Conservation (phyloP, 2,329 filamentous ascomycete species). For the Colletotrichum sp. region DNA sequence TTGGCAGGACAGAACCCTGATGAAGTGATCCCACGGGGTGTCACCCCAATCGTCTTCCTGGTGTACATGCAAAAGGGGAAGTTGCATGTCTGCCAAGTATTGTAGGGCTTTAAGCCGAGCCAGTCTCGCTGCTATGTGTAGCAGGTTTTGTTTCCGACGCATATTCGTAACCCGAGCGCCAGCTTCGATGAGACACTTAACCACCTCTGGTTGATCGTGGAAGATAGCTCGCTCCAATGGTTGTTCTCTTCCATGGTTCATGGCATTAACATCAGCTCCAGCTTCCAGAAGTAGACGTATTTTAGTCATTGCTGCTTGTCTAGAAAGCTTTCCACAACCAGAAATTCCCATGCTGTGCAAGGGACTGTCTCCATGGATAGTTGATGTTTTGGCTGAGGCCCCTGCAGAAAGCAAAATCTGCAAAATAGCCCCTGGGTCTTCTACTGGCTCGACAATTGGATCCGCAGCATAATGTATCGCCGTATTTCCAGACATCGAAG, state of each 20-base stretch:
- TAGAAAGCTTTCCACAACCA: accelerated
- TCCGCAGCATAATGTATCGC: neutral
- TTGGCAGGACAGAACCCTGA: accelerated
- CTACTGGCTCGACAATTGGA: accelerated
- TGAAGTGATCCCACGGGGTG: neutral
- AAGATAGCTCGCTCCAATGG: neutral
- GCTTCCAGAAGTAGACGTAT: neutral
- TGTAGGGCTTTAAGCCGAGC: accelerated
- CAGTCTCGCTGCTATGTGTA: neutral
- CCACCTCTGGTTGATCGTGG: accelerated
- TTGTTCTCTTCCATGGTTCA: accelerated
- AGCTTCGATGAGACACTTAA: neutral
- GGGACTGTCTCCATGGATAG: accelerated
- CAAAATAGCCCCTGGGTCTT: neutral
- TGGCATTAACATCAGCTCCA: neutral
- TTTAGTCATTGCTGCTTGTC: accelerated
- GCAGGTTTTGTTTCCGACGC: accelerated
- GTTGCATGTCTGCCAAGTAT: neutral
- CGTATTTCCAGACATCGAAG: accelerated
- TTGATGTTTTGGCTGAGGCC: neutral
- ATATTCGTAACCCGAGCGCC: accelerated
- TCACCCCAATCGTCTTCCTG: accelerated
- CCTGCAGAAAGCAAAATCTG: neutral
- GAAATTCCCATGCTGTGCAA: neutral
- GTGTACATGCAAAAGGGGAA: accelerated